phyloP scores from a whole-genome alignment of 805 yeast species.

The Pichia membranifaciens region DNA sequence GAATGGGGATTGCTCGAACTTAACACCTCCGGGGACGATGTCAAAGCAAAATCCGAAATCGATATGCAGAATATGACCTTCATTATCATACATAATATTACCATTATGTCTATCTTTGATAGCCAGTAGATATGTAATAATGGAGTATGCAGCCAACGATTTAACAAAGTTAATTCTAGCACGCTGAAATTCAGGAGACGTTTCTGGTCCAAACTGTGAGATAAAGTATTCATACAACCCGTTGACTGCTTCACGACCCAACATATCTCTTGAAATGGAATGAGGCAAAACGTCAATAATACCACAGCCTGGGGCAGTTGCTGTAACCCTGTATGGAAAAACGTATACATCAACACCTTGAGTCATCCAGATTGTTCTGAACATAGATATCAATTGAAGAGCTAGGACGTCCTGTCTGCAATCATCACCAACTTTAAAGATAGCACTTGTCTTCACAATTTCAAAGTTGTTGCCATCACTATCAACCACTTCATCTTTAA shows the following conservation, averaged over 20 bases:
- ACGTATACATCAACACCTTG: conserved; percentile 88
- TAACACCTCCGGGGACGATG: conserved; percentile 98
- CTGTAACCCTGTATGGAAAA: conserved; percentile 92
- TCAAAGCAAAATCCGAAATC: conserved; percentile 99
- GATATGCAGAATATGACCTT: conserved; percentile 92
- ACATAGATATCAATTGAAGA: conserved; percentile 82
- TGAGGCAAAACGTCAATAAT: conserved; percentile 96
- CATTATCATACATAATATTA: conserved; percentile 91
- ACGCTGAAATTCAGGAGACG: conserved; percentile 78
- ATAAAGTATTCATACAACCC: conserved; percentile 90
- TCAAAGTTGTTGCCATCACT: conserved; percentile 25
- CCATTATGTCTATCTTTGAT: conserved; percentile 98
- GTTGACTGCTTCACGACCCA: conserved; percentile 97
- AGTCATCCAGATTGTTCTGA: conserved; percentile 83
- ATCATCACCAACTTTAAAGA: conserved; percentile 98
- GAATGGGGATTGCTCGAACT: conserved; percentile 97
- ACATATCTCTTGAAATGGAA: conserved; percentile 93
- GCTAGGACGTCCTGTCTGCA: conserved; percentile 97
- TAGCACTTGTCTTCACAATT: conserved; percentile 68
- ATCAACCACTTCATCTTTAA: neutral
- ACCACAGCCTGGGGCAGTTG: conserved; percentile 99
- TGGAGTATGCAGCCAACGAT: conserved; percentile 90
- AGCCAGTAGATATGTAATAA: conserved; percentile 83
- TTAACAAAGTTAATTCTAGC: conserved; percentile 92
- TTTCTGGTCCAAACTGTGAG: conserved; percentile 92